phyloP scores from a whole-genome alignment of 2,329 filamentous ascomycete species.

The Capronia epimyces region DNA sequence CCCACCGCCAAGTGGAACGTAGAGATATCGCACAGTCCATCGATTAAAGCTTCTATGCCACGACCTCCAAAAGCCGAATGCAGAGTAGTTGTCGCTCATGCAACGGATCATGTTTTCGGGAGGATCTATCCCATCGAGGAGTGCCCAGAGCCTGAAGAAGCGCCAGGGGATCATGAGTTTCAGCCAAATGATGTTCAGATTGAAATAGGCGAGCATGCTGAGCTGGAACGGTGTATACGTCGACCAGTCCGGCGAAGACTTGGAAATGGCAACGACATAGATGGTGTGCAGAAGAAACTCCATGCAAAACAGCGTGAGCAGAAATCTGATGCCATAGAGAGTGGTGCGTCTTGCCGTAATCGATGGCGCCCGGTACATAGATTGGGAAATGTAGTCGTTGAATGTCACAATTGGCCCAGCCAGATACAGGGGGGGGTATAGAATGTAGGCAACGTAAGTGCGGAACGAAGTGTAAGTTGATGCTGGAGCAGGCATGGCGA shows the following conservation, averaged over 20 bases:
- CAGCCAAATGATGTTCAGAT: constrained; percentile 94
- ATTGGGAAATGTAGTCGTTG: constrained; percentile 93
- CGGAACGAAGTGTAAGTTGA: constrained; percentile 67
- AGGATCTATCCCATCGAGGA: constrained; percentile 85
- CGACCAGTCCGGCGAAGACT: constrained; percentile 71
- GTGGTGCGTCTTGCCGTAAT: constrained; percentile 66
- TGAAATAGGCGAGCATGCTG: constrained; percentile 87
- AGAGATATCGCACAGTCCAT: constrained; percentile 91
- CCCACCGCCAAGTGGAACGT: constrained; percentile 71
- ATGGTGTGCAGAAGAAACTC: constrained; percentile 86
- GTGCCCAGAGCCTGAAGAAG: constrained; percentile 95
- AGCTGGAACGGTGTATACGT: constrained; percentile 82
- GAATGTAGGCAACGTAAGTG: constrained; percentile 81
- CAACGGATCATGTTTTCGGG: constrained; percentile 98
- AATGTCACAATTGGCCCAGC: constrained; percentile 92
- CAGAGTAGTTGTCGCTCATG: constrained; percentile 89
- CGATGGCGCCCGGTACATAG: constrained; percentile 65
- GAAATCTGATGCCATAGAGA: constrained; percentile 77
- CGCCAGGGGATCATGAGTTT: constrained; percentile 96
- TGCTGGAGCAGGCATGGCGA: constrained; percentile 66
- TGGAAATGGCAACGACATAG: constrained; percentile 88
- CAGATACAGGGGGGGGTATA: constrained; percentile 91
- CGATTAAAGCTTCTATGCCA: constrained; percentile 97
- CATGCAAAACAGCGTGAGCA: constrained; percentile 76
- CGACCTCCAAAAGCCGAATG: constrained; percentile 85